Evolutionary conservation across 2,329 filamentous ascomycete species (phyloP).

Genomic region (Phyllosticta paracitricarpa): DNA sequence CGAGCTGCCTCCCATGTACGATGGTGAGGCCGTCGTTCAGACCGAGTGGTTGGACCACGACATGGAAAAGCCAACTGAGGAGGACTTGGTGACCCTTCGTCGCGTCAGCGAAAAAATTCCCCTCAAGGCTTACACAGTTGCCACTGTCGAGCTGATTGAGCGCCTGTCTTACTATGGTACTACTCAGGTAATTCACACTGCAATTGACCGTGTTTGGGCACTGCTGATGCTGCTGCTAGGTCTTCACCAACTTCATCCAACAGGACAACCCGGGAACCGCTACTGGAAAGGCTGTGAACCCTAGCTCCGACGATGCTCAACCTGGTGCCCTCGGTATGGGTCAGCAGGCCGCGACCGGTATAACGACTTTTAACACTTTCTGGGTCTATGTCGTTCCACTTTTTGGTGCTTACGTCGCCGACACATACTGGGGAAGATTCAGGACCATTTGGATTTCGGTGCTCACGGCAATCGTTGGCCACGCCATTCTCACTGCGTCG

Average conservation of each 20-base stretch:
- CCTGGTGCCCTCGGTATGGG: slow-evolving; percentile 47
- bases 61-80: slow-evolving; percentile 20
- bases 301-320: slow-evolving; percentile 20
- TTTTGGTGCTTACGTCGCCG: slow-evolving; percentile 48
- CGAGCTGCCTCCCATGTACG: slow-evolving; percentile 21
- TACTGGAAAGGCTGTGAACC: slow-evolving; percentile 22
- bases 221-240: slow-evolving; percentile 13
- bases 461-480: slow-evolving; percentile 48
- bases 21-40: slow-evolving; percentile 30
- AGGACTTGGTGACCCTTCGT: slow-evolving; percentile 25
- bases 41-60: slow-evolving; percentile 20
- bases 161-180: slow-evolving; percentile 31
- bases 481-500: slow-evolving; percentile 45
- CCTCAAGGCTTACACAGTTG: slow-evolving; percentile 28
- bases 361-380: slow-evolving; percentile 46
- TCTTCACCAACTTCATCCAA: slow-evolving; percentile 31
- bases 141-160: slow-evolving; percentile 29
- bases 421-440: slow-evolving; percentile 52
- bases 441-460: slow-evolving; percentile 50
- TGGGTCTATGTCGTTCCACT: slow-evolving; percentile 51
- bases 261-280: slow-evolving; percentile 20
- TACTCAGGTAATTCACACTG: slow-evolving; percentile 6
- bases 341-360: slow-evolving; percentile 41
- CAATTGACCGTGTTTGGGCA: neutral
- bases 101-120: slow-evolving; percentile 26